Evolutionary conservation across 176 grass and related monocot genomes (phyloP), one percentile per base, ranked within the genome.

Genomic region (Oryza nivara): DNA sequence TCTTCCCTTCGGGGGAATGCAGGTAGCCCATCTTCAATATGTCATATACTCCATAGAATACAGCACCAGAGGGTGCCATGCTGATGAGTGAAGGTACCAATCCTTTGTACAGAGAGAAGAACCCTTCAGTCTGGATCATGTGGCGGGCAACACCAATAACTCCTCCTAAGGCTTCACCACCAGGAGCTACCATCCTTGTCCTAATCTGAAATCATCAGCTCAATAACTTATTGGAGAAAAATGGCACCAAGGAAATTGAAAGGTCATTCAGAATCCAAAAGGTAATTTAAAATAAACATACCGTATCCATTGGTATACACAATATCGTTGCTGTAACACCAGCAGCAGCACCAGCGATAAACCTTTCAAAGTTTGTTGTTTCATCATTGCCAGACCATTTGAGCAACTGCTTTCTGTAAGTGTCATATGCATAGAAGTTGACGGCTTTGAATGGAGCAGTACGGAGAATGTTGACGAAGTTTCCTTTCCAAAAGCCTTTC

Each of bases 401-500:
- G 23, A 85, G 81, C 23, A 99, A 67, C 69, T 96, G 83, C 71
- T 99, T 99, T 80, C 93, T 92, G 75, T 96, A 99, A 67, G 68
- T 91, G 70, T 99, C 97, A 83, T 99, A 99, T 75, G 97, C 92
- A 86, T 91, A 99, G 84, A 99, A 99, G 82, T 99, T 96, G 26
- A 96, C 86, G 60, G 97, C 93, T 82, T 99, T 99, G 79, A 99
- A 99, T 43, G 97, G 97, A 81, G 97, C 97, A 14, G 93, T 99
- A 30, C 97, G 97, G 69, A 99, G 97, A 68, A 99, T 92, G 83
- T 99, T 99, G 49, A 96, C 93, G 25, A 99, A 88, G 41, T 99
- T 99, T 3, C 97, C 97, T 80, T 96, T 99, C 97, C 93, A 96
- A 78, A 99, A 99, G 15, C 97, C 97, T 82, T 94, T 99, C 77